Conservation (phyloP, 331 rosid species). For the Quercus tomentella region DNA sequence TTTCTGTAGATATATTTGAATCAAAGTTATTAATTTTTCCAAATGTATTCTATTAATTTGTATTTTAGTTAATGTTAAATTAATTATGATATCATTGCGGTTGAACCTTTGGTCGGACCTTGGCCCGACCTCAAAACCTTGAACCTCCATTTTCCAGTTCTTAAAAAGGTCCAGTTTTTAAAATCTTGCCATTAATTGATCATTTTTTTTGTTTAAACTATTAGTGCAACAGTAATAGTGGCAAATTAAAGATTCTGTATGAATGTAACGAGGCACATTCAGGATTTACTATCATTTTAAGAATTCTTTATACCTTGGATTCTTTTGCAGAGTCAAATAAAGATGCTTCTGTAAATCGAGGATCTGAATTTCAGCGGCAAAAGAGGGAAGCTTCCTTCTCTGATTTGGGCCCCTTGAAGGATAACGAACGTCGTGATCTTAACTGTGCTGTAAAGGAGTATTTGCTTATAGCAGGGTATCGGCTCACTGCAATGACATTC, state of each 20-base stretch:
- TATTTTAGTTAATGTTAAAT: too few species aligned
- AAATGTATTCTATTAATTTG: too few species aligned
- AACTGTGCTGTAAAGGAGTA: conserved; percentile 98
- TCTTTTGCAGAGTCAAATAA: conserved; percentile 38
- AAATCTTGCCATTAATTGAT: neutral
- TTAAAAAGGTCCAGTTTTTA: too few species aligned
- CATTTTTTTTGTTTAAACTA: neutral
- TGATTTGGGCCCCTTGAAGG: conserved; percentile 83
- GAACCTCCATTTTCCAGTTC: too few species aligned
- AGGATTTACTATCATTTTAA: neutral
- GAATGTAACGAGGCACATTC: neutral
- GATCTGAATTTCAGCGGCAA: conserved; percentile 42
- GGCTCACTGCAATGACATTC: conserved; percentile 98
- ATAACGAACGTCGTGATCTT: conserved; percentile 76
- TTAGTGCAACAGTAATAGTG: neutral
- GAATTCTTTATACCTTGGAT: conserved; percentile 20
- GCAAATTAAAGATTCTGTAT: conserved; percentile 4
- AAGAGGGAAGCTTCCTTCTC: conserved; percentile 46
- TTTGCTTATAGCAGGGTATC: conserved; percentile 90
- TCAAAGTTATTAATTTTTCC: too few species aligned
- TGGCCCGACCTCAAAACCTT: too few species aligned
- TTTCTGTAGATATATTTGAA: too few species aligned
- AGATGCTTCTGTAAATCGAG: conserved; percentile 39
- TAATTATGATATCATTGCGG: too few species aligned
- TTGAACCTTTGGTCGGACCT: too few species aligned